phyloP scores from a whole-genome alignment of 352 stramenopile species.

The Phytopythium cucurbitacearum region DNA sequence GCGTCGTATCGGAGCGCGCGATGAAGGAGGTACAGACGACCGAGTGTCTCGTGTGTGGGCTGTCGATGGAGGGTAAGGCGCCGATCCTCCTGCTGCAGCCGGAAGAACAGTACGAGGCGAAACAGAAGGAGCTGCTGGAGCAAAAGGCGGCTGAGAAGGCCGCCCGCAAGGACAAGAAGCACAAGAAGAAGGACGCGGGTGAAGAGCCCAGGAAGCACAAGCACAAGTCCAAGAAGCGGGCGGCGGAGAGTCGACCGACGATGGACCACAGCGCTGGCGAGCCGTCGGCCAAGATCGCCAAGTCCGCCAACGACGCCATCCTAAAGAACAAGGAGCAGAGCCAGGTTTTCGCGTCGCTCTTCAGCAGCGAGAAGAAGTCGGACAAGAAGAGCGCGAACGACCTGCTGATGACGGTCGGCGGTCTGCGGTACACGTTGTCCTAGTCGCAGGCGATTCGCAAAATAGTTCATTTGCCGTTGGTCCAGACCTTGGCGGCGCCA shows the following conservation, averaged over 20 bases:
- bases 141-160: slow-evolving; percentile 45
- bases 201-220: background rate
- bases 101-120: slow-evolving; percentile 52
- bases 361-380: slow-evolving; percentile 53
- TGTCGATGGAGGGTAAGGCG: slow-evolving; percentile 41
- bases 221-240: slow-evolving; percentile 42
- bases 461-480: background rate
- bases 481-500: slow-evolving; percentile 68
- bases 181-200: slow-evolving; percentile 17
- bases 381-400: slow-evolving; percentile 75
- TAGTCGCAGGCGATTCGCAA: slow-evolving; percentile 19
- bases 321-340: slow-evolving; percentile 70
- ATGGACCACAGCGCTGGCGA: slow-evolving; percentile 9
- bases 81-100: slow-evolving; percentile 55
- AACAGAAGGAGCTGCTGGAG: slow-evolving; percentile 39
- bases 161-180: slow-evolving; percentile 49
- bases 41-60: slow-evolving; percentile 69
- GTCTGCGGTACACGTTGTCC: slow-evolving; percentile 80
- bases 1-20: slow-evolving; percentile 85
- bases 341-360: slow-evolving; percentile 78
- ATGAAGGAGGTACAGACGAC: slow-evolving; percentile 76
- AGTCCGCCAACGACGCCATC: slow-evolving; percentile 53
- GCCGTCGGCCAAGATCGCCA: slow-evolving; percentile 39
- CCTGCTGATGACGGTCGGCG: slow-evolving; percentile 80
- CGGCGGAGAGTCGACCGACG: slow-evolving; percentile 10